phyloP scores from a whole-genome alignment of 2,329 filamentous ascomycete species.

The Orbilia oligospora region DNA sequence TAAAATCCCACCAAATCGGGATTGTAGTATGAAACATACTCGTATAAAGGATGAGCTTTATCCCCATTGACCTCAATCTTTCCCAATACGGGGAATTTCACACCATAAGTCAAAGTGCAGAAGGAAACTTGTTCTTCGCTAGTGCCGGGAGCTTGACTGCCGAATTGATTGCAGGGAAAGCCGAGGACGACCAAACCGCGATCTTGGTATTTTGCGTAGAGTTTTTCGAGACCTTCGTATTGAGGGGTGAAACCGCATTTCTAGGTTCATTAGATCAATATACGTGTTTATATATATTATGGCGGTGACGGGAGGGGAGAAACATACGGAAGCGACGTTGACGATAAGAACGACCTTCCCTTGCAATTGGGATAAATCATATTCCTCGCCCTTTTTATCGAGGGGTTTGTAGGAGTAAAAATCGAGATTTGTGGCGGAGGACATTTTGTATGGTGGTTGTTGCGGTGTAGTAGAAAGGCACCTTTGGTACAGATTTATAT shows the following conservation, averaged over 20 bases:
- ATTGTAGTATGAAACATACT: slow-evolving; percentile 69
- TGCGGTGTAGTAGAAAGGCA: background rate
- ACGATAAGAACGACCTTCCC: slow-evolving; percentile 96
- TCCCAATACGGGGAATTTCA: slow-evolving; percentile 88
- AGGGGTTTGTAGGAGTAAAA: slow-evolving; percentile 90
- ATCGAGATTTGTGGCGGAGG: slow-evolving; percentile 60
- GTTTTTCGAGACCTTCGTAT: slow-evolving; percentile 88
- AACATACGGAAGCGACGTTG: slow-evolving; percentile 84
- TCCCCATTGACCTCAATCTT: slow-evolving; percentile 96
- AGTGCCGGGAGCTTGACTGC: slow-evolving; percentile 85
- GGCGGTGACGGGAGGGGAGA: background rate
- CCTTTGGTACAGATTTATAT: too few relatives aligned
- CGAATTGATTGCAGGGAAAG: slow-evolving; percentile 99
- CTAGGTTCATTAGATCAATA: background rate
- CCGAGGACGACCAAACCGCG: slow-evolving; percentile 89
- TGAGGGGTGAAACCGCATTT: slow-evolving; percentile 73
- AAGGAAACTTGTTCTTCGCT: slow-evolving; percentile 76
- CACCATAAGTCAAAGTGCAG: slow-evolving; percentile 95
- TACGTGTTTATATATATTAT: background rate
- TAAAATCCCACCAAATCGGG: background rate
- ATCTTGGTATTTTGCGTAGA: slow-evolving; percentile 83
- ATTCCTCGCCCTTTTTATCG: slow-evolving; percentile 82
- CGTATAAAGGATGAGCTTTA: slow-evolving; percentile 81
- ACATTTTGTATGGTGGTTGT: slow-evolving; percentile 26
- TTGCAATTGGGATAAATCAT: slow-evolving; percentile 79